Evolutionary conservation across 2,329 filamentous ascomycete genomes (phyloP).

Genomic region (Dothidotthia symphoricarpi): DNA sequence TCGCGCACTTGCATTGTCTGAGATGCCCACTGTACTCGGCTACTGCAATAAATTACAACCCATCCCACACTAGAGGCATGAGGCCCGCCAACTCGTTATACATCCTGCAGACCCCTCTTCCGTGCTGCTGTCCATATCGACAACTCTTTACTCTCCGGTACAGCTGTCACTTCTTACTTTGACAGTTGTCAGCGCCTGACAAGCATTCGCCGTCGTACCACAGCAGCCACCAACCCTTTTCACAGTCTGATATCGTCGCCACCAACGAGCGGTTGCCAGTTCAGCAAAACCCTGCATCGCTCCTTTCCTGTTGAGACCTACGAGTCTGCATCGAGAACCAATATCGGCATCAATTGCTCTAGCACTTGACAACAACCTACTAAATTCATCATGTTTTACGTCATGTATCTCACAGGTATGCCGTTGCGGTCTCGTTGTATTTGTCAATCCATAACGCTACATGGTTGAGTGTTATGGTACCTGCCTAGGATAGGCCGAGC

Average conservation of each 20-base stretch:
- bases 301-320: conserved; percentile 23
- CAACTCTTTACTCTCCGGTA: conserved; percentile 29
- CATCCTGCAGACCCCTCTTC: conserved; percentile 41
- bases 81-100: conserved; percentile 34
- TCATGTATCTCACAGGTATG: conserved; percentile 48
- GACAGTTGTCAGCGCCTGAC: conserved; percentile 35
- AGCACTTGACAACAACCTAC: background rate
- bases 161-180: conserved; percentile 41
- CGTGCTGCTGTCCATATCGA: conserved; percentile 37
- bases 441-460: background rate
- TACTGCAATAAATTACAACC: conserved; percentile 44
- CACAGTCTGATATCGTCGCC: conserved; percentile 30
- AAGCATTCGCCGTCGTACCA: conserved; percentile 36
- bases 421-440: conserved; percentile 11
- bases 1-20: conserved; percentile 37
- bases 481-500: conserved; percentile 1
- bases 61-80: conserved; percentile 42
- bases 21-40: conserved; percentile 41
- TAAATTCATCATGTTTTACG: conserved; percentile 42
- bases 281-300: conserved; percentile 28
- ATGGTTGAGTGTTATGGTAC: conserved; percentile 2
- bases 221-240: conserved; percentile 37
- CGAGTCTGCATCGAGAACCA: conserved; percentile 26
- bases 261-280: conserved; percentile 38
- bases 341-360: conserved; percentile 26